These are phyloP conservation scores for Plasmodium gonderi DNA, from an alignment of 169 alveolate species.

Conservation along the genomic window DNA sequence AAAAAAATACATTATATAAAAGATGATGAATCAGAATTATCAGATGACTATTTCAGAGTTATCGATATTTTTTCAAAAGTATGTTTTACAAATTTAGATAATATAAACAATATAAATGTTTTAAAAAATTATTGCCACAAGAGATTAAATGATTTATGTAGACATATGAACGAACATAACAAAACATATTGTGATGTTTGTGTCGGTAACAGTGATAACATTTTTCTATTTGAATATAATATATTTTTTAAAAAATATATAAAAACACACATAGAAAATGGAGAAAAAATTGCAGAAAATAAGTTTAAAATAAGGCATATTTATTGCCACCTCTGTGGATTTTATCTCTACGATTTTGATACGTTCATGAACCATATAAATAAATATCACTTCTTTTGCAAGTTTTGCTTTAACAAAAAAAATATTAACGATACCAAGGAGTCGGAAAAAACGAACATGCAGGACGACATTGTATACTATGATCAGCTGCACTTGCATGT, in stretches of 20 bases:
- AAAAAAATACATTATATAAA: constrained; percentile 7
- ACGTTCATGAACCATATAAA: constrained; percentile 58
- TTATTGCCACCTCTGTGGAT: constrained; percentile 62
- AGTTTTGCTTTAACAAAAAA: constrained; percentile 65
- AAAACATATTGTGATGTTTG: constrained; percentile 74
- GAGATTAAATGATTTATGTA: constrained; percentile 46
- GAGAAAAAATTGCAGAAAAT: constrained; percentile 43
- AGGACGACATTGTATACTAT: constrained; percentile 50
- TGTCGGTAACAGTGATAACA: constrained; percentile 68
- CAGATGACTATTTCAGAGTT: constrained; percentile 71
- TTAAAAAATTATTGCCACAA: constrained; percentile 45
- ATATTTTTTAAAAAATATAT: constrained; percentile 41
- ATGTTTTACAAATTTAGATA: constrained; percentile 71
- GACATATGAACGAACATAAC: constrained; percentile 55
- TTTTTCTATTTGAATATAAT: constrained; percentile 69
- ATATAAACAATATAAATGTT: constrained; percentile 4
- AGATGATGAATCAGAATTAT: constrained; percentile 48
- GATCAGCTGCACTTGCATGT: constrained; percentile 65
- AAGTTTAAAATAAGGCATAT: constrained; percentile 72
- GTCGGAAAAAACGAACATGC: neutral
- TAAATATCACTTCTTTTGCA: constrained; percentile 70
- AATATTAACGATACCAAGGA: constrained; percentile 18
- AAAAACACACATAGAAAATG: constrained; percentile 55
- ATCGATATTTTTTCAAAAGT: constrained; percentile 56
- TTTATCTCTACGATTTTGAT: constrained; percentile 69